Base-by-base conservation (phyloP, 495 filamentous ascomycete genomes). In the Sabuloglossum arenarium region DNA sequence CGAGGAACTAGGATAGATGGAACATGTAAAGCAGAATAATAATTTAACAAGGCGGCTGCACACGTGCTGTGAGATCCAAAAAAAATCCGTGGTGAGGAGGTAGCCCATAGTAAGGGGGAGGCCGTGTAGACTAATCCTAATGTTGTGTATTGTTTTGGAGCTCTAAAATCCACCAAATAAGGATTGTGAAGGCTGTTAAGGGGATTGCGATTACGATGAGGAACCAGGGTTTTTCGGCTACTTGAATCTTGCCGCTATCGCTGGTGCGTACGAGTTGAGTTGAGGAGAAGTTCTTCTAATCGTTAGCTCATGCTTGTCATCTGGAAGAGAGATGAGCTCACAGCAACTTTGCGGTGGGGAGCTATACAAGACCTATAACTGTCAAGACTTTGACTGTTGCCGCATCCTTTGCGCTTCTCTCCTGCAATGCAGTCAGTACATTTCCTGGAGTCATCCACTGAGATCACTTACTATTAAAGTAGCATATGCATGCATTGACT, bases 381-480 rank as follows among this genome's bases (percentile, higher is more conserved):
- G 67, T 69, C 23, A 71, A 52, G 16, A 68, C 60, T 28, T 68
- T 69, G 0, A 71, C 65, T 19, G 65, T 66, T 2, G 68, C 64
- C 5, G 65, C 66, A 59, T 71, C 68, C 23, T 59, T 45, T 0
- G 63, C 63, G 37, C 59, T 65, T 59, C 60, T 63, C 37, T 67
- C 66, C 53, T n/a, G n/a, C n/a, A n/a, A n/a, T n/a, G n/a, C n/a
- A n/a, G n/a, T n/a, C n/a, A n/a, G n/a, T n/a, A n/a, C n/a, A n/a
- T n/a, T n/a, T n/a, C n/a, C n/a, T n/a, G n/a, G n/a, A n/a, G n/a
- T n/a, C n/a, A n/a, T n/a, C n/a, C n/a, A n/a, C n/a, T n/a, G n/a
- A n/a, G n/a, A n/a, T n/a, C n/a, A n/a, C n/a, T n/a, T n/a, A n/a
- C n/a, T n/a, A 62, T 59, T 12, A 67, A 56, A 0, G 42, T n/a